phyloP scores from a whole-genome alignment of 129 eudicot species.

The Gnaphalium uliginosum region DNA sequence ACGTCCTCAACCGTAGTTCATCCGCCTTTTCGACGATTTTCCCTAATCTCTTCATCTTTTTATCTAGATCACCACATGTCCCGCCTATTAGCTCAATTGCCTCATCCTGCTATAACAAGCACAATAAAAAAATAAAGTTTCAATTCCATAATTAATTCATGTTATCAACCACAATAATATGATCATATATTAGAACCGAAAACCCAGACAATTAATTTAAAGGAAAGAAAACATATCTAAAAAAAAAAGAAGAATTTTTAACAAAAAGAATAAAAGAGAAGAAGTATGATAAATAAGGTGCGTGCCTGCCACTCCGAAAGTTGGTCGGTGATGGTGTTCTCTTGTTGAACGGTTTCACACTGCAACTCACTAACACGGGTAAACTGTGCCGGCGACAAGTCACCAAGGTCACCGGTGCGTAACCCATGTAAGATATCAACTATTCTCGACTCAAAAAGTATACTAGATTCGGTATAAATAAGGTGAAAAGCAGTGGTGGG shows the following conservation, averaged over 20 bases:
- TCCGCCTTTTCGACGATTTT: conserved; percentile 62
- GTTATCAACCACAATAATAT: not conserved
- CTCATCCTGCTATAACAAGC: conserved; percentile 48
- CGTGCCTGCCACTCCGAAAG: conserved; percentile 86
- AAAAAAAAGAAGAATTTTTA: not conserved
- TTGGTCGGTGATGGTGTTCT: conserved; percentile 59
- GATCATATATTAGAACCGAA: too few relatives aligned
- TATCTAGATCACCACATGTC: conserved; percentile 37
- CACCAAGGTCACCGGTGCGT: conserved; percentile 74
- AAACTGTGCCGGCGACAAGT: conserved; percentile 63
- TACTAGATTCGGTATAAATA: conserved; percentile 68
- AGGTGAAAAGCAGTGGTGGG: conserved; percentile 89
- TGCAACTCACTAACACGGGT: conserved; percentile 71
- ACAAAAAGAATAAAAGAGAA: too few relatives aligned
- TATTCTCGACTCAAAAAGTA: conserved; percentile 56
- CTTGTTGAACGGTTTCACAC: conserved; percentile 67
- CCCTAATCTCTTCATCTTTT: conserved; percentile 45
- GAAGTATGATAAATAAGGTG: not conserved
- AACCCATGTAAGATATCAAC: conserved; percentile 55
- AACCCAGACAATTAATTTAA: too few relatives aligned
- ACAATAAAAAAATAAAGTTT: not conserved
- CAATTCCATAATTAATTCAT: not conserved
- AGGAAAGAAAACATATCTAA: too few relatives aligned
- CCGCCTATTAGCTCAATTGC: conserved; percentile 48
- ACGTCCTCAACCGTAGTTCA: conserved; percentile 58